Evolutionary conservation across 331 rosid species (phyloP).

Genomic region (Acacia concinna): DNA sequence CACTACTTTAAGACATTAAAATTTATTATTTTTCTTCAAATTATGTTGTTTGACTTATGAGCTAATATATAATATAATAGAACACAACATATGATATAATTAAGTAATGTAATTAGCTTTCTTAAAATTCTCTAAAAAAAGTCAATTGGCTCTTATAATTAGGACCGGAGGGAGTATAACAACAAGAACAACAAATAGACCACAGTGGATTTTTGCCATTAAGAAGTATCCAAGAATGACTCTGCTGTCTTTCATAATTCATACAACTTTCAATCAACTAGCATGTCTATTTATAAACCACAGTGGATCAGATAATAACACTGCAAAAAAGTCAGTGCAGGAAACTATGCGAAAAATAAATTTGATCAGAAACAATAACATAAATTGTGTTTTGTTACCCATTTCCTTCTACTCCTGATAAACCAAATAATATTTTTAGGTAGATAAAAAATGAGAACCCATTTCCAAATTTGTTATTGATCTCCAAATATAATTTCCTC

Average conservation of each 20-base stretch:
- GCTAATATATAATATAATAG: too few relatives aligned
- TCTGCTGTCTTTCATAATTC: background rate
- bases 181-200: background rate
- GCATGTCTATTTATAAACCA: background rate
- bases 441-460: background rate
- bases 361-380: background rate
- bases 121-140: too few relatives aligned
- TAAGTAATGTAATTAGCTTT: too few relatives aligned
- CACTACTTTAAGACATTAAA: too few relatives aligned
- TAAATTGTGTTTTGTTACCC: background rate
- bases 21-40: too few relatives aligned
- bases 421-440: background rate
- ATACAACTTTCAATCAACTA: background rate
- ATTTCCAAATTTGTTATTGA: background rate
- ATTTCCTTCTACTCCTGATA: background rate
- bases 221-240: slow-evolving; percentile 3
- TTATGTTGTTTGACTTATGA: too few relatives aligned
- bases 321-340: background rate
- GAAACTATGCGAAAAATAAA: slow-evolving; percentile 19
- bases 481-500: background rate
- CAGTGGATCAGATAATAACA: background rate
- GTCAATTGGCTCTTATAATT: too few relatives aligned
- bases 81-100: too few relatives aligned
- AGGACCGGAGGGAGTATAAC: too few relatives aligned
- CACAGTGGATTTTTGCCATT: background rate